Conservation (phyloP, 2,329 filamentous ascomycete species). For the Pestalotiopsis sp. region DNA sequence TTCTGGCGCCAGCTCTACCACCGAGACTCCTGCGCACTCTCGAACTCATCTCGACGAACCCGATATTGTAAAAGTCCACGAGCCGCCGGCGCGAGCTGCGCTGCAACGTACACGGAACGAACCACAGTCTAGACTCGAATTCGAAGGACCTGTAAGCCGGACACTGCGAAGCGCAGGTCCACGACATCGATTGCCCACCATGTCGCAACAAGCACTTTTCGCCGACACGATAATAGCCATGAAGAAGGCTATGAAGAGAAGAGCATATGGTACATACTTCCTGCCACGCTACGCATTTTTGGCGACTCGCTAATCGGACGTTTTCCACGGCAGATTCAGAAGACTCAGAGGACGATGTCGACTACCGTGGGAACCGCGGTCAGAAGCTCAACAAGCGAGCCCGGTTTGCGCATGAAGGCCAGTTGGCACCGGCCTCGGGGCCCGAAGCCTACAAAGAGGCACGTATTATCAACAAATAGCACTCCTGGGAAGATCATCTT, state of each 20-base stretch:
- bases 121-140: background rate
- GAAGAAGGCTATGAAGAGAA: constrained; percentile 69
- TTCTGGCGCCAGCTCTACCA: background rate
- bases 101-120: background rate
- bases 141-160: background rate
- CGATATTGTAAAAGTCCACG: background rate
- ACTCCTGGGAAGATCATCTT: constrained; percentile 18
- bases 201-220: constrained; percentile 65
- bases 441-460: constrained; percentile 75
- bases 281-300: constrained; percentile 10
- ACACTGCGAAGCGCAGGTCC: constrained; percentile 2
- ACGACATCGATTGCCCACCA: constrained; percentile 28
- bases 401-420: constrained; percentile 70
- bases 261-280: constrained; percentile 56
- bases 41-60: background rate
- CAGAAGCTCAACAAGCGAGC: constrained; percentile 80
- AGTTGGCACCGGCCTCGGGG: constrained; percentile 67
- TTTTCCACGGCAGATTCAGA: constrained; percentile 57
- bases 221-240: constrained; percentile 69
- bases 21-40: background rate
- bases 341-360: constrained; percentile 75
- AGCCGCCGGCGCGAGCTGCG: background rate
- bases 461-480: constrained; percentile 24
- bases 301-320: constrained; percentile 27
- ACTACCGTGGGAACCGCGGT: constrained; percentile 72